These are phyloP conservation scores for Aspergillus homomorphus DNA, from an alignment of 495 filamentous ascomycete genomes.

Conservation along the genomic window DNA sequence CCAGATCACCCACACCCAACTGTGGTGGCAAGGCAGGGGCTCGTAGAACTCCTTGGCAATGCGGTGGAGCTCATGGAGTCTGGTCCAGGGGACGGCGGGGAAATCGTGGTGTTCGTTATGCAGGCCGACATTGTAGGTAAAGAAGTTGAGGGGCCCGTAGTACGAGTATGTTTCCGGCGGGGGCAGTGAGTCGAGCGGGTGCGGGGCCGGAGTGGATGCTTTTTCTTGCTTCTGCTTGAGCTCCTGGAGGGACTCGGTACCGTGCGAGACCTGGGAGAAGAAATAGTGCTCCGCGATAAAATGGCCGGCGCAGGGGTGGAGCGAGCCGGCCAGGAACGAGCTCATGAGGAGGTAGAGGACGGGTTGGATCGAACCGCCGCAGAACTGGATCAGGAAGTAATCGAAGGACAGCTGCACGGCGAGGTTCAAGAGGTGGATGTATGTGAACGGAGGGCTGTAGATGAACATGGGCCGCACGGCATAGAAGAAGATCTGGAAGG, in stretches of 20 bases:
- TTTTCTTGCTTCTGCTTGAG: slow-evolving; percentile 24
- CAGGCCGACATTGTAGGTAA: slow-evolving; percentile 95
- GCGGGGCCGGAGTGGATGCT: slow-evolving; percentile 17
- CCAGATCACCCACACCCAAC: slow-evolving; percentile 92
- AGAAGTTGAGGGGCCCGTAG: slow-evolving; percentile 86
- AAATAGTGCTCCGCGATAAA: slow-evolving; percentile 99
- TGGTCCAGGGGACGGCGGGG: slow-evolving; percentile 93
- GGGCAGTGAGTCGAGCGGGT: slow-evolving; percentile 48
- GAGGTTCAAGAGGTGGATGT: slow-evolving; percentile 80
- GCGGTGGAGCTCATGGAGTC: slow-evolving; percentile 65
- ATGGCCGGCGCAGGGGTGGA: slow-evolving; percentile 95
- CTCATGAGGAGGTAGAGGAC: slow-evolving; percentile 78
- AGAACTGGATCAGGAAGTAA: slow-evolving; percentile 55
- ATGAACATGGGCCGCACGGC: slow-evolving; percentile 96
- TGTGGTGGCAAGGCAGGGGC: slow-evolving; percentile 78
- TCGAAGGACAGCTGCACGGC: slow-evolving; percentile 76
- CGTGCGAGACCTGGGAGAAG: slow-evolving; percentile 66
- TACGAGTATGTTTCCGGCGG: slow-evolving; percentile 97
- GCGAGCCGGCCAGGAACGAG: slow-evolving; percentile 87
- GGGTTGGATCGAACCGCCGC: slow-evolving; percentile 52
- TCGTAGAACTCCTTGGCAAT: slow-evolving; percentile 94
- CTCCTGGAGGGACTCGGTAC: slow-evolving; percentile 52
- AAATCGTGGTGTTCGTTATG: slow-evolving; percentile 99
- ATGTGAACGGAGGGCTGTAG: slow-evolving; percentile 83
- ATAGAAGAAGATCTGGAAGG: slow-evolving; percentile 99